These are phyloP conservation scores for Sphaerulina vaccinii DNA, from an alignment of 2,329 filamentous ascomycete species.

Conservation along the genomic window DNA sequence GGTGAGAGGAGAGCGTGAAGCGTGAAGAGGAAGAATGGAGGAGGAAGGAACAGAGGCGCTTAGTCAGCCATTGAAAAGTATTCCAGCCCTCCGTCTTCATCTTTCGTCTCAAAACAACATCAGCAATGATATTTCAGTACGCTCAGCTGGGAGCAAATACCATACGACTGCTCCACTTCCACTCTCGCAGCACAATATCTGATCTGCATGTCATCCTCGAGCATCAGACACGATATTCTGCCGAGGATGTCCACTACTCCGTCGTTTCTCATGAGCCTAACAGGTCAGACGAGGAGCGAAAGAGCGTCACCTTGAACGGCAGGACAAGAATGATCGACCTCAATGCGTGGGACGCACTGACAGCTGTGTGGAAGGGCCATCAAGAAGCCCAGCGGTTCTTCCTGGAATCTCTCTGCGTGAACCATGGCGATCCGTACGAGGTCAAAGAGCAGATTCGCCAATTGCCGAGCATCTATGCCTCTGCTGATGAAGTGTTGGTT, in stretches of 20 bases:
- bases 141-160: conserved; percentile 14
- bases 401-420: conserved; percentile 11
- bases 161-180: conserved; percentile 17
- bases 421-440: conserved; percentile 9
- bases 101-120: not conserved
- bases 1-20: no score
- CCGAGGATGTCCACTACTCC: conserved; percentile 5
- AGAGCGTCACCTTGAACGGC: conserved; percentile 17
- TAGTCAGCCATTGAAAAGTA: no score
- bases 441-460: conserved; percentile 1
- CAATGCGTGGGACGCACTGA: conserved; percentile 12
- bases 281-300: not conserved
- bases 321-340: conserved; percentile 14
- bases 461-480: conserved; percentile 3
- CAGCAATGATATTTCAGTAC: conserved; percentile 22
- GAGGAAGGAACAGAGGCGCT: no score
- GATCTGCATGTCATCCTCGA: conserved; percentile 16
- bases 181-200: conserved; percentile 8
- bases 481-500: conserved; percentile 3
- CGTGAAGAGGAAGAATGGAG: no score
- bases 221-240: conserved; percentile 14
- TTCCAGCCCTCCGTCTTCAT: not conserved
- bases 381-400: conserved; percentile 5
- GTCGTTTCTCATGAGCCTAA: conserved; percentile 8
- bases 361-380: not conserved